Evolutionary conservation across 2,329 filamentous ascomycete genomes (phyloP).

Genomic region (Botryotinia calthae): DNA sequence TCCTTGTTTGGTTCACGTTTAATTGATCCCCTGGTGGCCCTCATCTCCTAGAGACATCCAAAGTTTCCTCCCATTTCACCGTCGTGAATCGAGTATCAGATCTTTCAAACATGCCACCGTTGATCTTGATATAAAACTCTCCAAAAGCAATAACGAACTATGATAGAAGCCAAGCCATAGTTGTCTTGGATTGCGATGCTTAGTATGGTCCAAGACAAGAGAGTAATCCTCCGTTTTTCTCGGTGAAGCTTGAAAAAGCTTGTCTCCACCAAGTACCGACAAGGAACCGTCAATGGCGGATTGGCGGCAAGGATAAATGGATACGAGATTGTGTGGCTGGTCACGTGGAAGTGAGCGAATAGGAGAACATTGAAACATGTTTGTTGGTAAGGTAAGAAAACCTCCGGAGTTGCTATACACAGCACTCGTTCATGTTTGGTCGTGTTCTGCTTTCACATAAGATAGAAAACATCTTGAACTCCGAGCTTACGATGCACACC

Average conservation of each 20-base stretch:
- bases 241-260: conserved; percentile 4
- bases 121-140: conserved; percentile 1
- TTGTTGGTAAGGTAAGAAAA: background rate
- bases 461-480: background rate
- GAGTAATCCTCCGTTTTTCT: background rate
- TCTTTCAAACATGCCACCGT: background rate
- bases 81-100: background rate
- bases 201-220: background rate
- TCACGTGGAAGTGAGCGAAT: background rate
- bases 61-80: background rate
- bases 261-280: conserved; percentile 16
- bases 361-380: background rate
- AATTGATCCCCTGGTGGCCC: background rate
- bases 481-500: background rate
- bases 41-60: conserved; percentile 17
- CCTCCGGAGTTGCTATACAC: background rate
- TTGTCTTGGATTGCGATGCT: conserved; percentile 18
- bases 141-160: background rate
- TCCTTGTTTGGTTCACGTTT: conserved; percentile 18
- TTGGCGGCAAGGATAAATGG: conserved; percentile 6
- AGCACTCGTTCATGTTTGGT: background rate
- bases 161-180: conserved; percentile 13
- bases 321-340: background rate
- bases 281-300: background rate
- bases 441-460: background rate